These are phyloP conservation scores for Rhodotorula sp. DNA, from an alignment of 1,284 basidiomycete species.

Conservation along the genomic window DNA sequence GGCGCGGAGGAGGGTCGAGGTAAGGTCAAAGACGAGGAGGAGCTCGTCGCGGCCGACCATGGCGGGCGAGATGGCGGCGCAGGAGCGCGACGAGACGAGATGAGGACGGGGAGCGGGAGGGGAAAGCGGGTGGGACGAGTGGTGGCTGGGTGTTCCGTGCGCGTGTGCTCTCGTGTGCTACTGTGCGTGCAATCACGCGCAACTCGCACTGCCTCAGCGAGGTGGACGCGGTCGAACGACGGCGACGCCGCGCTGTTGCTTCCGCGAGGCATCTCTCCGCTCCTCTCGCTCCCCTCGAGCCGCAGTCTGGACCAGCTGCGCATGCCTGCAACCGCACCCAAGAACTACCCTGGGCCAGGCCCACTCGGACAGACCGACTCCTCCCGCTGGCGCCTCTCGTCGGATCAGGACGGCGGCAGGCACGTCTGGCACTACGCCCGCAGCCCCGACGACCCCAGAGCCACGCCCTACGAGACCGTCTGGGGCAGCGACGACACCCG, in stretches of 20 bases:
- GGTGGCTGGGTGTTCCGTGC: background rate
- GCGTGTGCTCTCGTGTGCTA: no score
- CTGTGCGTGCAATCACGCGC: no score
- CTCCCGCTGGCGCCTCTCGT: conserved; percentile 76
- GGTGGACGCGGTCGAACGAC: background rate
- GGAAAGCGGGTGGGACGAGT: background rate
- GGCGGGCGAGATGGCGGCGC: background rate
- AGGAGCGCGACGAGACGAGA: background rate
- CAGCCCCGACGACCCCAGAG: conserved; percentile 62
- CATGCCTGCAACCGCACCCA: background rate
- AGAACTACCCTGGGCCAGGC: conserved; percentile 23
- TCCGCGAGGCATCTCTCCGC: background rate
- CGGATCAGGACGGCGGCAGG: conserved; percentile 71
- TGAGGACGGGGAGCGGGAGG: background rate
- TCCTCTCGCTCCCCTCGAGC: background rate
- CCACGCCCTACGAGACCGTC: conserved; percentile 28
- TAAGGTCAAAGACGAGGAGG: conserved; percentile 76
- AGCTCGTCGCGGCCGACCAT: conserved; percentile 73
- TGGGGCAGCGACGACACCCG: conserved; percentile 24
- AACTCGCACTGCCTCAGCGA: background rate
- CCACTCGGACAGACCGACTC: conserved; percentile 60
- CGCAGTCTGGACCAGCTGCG: background rate
- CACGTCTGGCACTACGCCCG: conserved; percentile 87
- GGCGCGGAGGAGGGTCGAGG: conserved; percentile 68
- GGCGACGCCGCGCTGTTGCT: background rate